Conservation (phyloP, 495 filamentous ascomycete genomes). For the Neurospora africana region DNA sequence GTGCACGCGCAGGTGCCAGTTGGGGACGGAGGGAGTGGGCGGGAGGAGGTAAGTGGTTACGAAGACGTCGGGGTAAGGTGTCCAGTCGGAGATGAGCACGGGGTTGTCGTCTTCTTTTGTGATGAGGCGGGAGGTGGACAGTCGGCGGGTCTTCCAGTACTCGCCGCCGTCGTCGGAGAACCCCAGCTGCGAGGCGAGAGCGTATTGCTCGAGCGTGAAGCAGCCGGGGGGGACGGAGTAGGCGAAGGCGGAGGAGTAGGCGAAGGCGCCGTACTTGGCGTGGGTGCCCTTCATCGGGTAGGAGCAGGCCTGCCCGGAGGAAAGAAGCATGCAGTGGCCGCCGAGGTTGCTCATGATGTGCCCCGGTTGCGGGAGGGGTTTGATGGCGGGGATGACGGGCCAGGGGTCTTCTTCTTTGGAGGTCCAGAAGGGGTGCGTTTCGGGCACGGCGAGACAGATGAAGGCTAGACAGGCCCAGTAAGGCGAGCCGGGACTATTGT, state of each 20-base stretch:
- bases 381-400: slow-evolving; percentile 39
- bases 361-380: slow-evolving; percentile 51
- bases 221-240: slow-evolving; percentile 67
- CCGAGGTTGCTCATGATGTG: slow-evolving; percentile 56
- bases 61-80: slow-evolving; percentile 54
- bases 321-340: slow-evolving; percentile 61
- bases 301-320: slow-evolving; percentile 65
- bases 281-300: slow-evolving; percentile 71
- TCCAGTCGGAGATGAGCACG: slow-evolving; percentile 56
- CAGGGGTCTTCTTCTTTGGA: slow-evolving; percentile 52
- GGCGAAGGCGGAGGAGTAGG: slow-evolving; percentile 62
- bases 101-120: slow-evolving; percentile 32
- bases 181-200: slow-evolving; percentile 62
- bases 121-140: slow-evolving; percentile 47
- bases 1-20: slow-evolving; percentile 62
- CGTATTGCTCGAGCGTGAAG: slow-evolving; percentile 67
- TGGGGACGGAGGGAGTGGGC: slow-evolving; percentile 42
- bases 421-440: slow-evolving; percentile 66
- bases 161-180: slow-evolving; percentile 70
- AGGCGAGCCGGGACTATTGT: slow-evolving; percentile 58
- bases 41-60: slow-evolving; percentile 56
- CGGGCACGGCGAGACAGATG: slow-evolving; percentile 55
- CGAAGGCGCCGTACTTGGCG: slow-evolving; percentile 72
- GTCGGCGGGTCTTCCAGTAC: slow-evolving; percentile 63
- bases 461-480: slow-evolving; percentile 76